A percentile compares a stretch with the other conserved stretches of the same genome.
Evolutionary conservation across 768 basidiomycete species (phyloP).

Genomic region (Collybia nuda): DNA sequence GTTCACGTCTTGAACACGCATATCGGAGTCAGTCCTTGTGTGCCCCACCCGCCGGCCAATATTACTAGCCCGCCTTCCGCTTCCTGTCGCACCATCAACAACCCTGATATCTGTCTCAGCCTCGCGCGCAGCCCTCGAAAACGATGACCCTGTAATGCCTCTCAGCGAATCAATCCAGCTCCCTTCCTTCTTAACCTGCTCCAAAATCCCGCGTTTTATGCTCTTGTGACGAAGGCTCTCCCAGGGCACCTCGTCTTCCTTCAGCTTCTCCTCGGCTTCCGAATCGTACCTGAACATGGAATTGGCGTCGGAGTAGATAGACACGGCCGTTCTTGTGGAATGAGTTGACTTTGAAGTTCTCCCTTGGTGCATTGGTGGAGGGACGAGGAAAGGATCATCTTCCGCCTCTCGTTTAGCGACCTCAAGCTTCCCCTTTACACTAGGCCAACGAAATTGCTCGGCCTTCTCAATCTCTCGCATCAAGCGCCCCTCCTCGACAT

Average conservation of each 20-base stretch:
- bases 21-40: not conserved
- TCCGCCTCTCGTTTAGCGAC: conserved; percentile 9
- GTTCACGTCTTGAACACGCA: conserved; percentile 6
- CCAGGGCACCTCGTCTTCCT: conserved; percentile 31
- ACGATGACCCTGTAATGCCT: conserved; percentile 16
- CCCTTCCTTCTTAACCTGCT: conserved; percentile 35
- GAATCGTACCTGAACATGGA: conserved; percentile 22
- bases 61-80: not conserved
- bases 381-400: conserved; percentile 26
- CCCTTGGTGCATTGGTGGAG: conserved; percentile 9
- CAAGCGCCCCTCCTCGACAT: conserved; percentile 12
- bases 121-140: conserved; percentile 6
- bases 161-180: conserved; percentile 30
- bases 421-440: conserved; percentile 3
- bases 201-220: conserved; percentile 51
- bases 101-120: conserved; percentile 8
- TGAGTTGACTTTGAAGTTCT: conserved; percentile 7
- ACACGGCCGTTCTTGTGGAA: conserved; percentile 11
- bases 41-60: not conserved
- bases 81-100: not conserved
- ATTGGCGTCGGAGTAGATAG: conserved; percentile 18
- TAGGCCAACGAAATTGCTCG: conserved; percentile 14
- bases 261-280: conserved; percentile 11
- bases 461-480: conserved; percentile 9
- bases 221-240: conserved; percentile 49